Evolutionary conservation across 177 flowering plant genomes (phyloP).

Genomic region (Tripterygium wilfordii): DNA sequence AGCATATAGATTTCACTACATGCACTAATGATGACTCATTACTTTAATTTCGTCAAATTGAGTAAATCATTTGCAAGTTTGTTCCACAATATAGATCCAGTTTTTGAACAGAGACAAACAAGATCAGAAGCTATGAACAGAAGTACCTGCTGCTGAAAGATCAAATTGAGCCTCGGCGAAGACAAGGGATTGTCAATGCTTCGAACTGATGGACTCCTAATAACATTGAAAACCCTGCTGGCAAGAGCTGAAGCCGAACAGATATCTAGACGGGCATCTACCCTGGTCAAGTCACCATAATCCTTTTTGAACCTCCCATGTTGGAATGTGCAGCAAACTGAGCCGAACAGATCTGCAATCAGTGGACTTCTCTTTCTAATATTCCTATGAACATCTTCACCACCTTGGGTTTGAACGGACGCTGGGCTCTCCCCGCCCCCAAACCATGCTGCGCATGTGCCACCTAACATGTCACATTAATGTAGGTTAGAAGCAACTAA

Average conservation of each 20-base stretch:
- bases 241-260: constrained; percentile 60
- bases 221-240: constrained; percentile 32
- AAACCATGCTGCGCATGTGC: constrained; percentile 57
- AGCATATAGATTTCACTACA: too few relatives aligned
- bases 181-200: constrained; percentile 29
- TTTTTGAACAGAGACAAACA: not conserved
- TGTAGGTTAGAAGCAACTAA: not conserved
- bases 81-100: not conserved
- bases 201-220: constrained; percentile 22
- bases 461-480: constrained; percentile 35
- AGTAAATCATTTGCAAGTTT: too few relatives aligned
- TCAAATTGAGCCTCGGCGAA: constrained; percentile 68
- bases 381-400: constrained; percentile 6
- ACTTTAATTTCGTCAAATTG: too few relatives aligned
- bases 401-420: constrained; percentile 19
- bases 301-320: constrained; percentile 65
- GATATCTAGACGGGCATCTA: constrained; percentile 85
- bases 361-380: constrained; percentile 35
- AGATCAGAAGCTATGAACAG: not conserved
- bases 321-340: constrained; percentile 67
- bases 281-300: constrained; percentile 62
- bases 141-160: constrained; percentile 86
- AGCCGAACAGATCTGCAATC: constrained; percentile 71
- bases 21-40: too few relatives aligned
- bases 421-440: constrained; percentile 20